Base-by-base conservation (phyloP, 83 land plant species). In the Isoetes engelmannii region DNA sequence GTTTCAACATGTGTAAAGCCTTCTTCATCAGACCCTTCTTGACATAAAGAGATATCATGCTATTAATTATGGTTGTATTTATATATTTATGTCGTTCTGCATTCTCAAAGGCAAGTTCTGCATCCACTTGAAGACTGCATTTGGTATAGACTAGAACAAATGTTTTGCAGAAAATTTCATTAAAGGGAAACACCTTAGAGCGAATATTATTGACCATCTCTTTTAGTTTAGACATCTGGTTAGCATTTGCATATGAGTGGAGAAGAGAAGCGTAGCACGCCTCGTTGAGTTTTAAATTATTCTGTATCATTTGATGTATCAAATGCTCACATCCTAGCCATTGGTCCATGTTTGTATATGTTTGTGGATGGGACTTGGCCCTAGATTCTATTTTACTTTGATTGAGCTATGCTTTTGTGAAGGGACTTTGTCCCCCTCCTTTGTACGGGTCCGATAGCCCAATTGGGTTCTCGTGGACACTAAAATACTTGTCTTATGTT, bases 221-320 rank as follows among this genome's bases (percentile, higher is more conserved):
- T 57, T 50, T 48, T 79, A 95, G 62, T n/a, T 76, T 69, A 13
- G 73, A 73, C 10, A 85, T 43, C 68, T 86, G 72, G 48, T 81
- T 90, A 45, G 87, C 91, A 58, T 89, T 88, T 45, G 87, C 85
- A 84, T 95, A 95, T 67, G 97, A 88, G 82, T 91, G 89, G 45
- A 91, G 74, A 77, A 95, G 69, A 18, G 93, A 88, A 47, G 83
- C 77, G 60, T 86, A 88, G 5, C 91, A 76, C 21, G 76, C 69
- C 48, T 85, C 94, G 78, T 88, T 91, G 4, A 91, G 91, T 74
- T 85, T 78, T 66, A 84, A 85, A 15, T 48, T 60, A 5, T 78
- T 75, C 64, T 74, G 78, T 66, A 76, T 77, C 91, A 95, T 92
- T 72, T 88, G 87, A 5, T 80, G 74, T 13, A 91, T 50, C 9